Conservation (phyloP, 805 yeast species). For the Naumovozyma castellii region DNA sequence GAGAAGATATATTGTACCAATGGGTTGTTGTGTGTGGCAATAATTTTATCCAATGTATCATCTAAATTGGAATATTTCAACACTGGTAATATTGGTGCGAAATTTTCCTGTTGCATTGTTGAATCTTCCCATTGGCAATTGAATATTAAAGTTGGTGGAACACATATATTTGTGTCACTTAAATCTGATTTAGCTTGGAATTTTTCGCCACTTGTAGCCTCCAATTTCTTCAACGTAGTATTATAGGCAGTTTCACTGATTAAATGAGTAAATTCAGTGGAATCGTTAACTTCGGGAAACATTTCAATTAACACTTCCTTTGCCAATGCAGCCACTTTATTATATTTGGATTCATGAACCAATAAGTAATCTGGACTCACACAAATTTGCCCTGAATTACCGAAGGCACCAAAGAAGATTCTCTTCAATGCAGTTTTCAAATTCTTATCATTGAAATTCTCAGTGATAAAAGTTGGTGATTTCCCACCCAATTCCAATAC, state of each 20-base stretch:
- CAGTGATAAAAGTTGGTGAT: conserved; percentile 69
- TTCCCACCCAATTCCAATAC: conserved; percentile 87
- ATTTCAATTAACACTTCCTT: conserved; percentile 36
- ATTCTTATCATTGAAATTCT: conserved; percentile 32
- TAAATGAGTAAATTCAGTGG: conserved; percentile 49
- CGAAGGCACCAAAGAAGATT: conserved; percentile 66
- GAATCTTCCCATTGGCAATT: conserved; percentile 58
- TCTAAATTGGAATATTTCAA: conserved; percentile 41
- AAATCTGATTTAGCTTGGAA: conserved; percentile 2
- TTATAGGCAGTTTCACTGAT: conserved; percentile 46
- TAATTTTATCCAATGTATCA: conserved; percentile 36
- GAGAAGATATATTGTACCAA: conserved; percentile 70
- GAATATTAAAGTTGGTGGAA: conserved; percentile 67
- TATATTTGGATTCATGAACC: conserved; percentile 51
- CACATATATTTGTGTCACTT: conserved; percentile 33
- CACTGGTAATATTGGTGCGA: conserved; percentile 81
- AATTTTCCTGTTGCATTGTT: conserved; percentile 66
- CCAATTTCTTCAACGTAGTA: conserved; percentile 37
- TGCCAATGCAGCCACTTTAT: conserved; percentile 36
- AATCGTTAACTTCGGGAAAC: conserved; percentile 34
- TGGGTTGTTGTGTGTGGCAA: conserved; percentile 57
- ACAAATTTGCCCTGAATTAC: conserved; percentile 86
- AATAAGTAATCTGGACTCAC: conserved; percentile 78
- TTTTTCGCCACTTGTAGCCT: conserved; percentile 40
- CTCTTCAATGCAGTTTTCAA: conserved; percentile 46